Conservation (phyloP, 2,329 filamentous ascomycete species). For the Xylariaceae sp. region DNA sequence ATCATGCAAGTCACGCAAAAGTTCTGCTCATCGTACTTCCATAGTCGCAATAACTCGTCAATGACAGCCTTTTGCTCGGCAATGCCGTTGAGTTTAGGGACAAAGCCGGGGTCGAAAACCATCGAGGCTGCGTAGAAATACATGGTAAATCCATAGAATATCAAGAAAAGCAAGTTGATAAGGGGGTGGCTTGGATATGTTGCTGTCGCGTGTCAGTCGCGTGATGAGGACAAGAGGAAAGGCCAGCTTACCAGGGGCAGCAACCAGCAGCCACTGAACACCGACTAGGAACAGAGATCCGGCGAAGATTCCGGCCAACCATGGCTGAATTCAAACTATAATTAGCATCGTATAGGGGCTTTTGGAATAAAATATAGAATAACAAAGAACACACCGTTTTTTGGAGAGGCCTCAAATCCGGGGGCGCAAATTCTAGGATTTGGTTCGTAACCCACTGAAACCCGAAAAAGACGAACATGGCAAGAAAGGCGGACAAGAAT, state of each 20-base stretch:
- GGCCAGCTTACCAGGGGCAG: conserved; percentile 60
- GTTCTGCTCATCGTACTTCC: conserved; percentile 90
- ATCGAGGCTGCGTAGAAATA: conserved; percentile 90
- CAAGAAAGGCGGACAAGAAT: conserved; percentile 68
- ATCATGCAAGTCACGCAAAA: conserved; percentile 97
- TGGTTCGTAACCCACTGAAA: conserved; percentile 75
- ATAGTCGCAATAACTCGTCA: conserved; percentile 73
- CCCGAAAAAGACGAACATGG: conserved; percentile 58
- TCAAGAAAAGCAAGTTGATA: conserved; percentile 68
- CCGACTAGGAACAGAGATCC: conserved; percentile 77
- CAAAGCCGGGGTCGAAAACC: conserved; percentile 83
- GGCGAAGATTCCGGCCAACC: conserved; percentile 89
- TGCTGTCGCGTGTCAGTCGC: conserved; percentile 42
- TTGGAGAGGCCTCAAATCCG: conserved; percentile 84
- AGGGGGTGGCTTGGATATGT: conserved; percentile 64
- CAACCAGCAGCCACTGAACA: conserved; percentile 65
- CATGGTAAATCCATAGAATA: conserved; percentile 58
- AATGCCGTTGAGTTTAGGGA: conserved; percentile 84
- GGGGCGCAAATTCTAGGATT: conserved; percentile 73
- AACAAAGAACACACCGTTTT: conserved; percentile 60
- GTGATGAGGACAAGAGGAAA: background rate
- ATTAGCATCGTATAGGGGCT: conserved; percentile 8
- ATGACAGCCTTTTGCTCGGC: conserved; percentile 87
- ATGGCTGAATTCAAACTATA: conserved; percentile 54
- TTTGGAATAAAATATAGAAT: background rate